Conservation (phyloP, 768 basidiomycete species). For the Astraeus odoratus region DNA sequence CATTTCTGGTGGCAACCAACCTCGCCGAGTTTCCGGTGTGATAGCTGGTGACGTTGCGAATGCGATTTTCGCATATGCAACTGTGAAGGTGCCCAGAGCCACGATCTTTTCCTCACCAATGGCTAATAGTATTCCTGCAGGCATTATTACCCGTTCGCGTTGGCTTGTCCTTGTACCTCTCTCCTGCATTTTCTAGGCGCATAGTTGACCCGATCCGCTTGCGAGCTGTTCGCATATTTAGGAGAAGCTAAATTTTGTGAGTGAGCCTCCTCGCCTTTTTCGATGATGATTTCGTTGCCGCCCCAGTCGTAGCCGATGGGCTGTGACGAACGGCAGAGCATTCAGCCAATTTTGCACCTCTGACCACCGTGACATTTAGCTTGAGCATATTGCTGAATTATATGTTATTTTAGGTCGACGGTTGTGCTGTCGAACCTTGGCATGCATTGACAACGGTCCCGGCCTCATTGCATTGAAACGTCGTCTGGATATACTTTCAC, state of each 20-base stretch:
- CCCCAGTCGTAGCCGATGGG: slow-evolving; percentile 62
- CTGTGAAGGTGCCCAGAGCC: slow-evolving; percentile 53
- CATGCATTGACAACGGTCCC: no score
- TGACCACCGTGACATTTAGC: slow-evolving; percentile 29
- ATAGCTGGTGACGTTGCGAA: slow-evolving; percentile 77
- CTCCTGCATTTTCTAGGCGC: slow-evolving; percentile 64
- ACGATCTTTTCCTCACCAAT: neutral
- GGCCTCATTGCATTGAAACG: no score
- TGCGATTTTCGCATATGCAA: slow-evolving; percentile 73
- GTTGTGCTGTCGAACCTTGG: neutral
- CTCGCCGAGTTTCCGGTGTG: slow-evolving; percentile 25
- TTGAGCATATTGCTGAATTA: slow-evolving; percentile 8
- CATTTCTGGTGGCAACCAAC: slow-evolving; percentile 3
- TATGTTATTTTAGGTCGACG: neutral
- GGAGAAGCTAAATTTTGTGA: neutral
- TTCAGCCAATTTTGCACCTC: slow-evolving; percentile 63
- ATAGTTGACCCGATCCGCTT: slow-evolving; percentile 57
- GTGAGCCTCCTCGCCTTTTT: slow-evolving; percentile 17
- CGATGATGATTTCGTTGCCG: slow-evolving; percentile 63
- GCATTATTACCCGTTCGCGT: slow-evolving; percentile 69
- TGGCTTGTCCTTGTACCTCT: slow-evolving; percentile 61
- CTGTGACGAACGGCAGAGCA: slow-evolving; percentile 65
- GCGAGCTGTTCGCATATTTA: slow-evolving; percentile 15
- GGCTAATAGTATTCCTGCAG: slow-evolving; percentile 29
- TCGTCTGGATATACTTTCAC: no score